These are phyloP conservation scores for Neofusicoccum kwambonambiense DNA, from an alignment of 2,329 filamentous ascomycete species.

Conservation along the genomic window DNA sequence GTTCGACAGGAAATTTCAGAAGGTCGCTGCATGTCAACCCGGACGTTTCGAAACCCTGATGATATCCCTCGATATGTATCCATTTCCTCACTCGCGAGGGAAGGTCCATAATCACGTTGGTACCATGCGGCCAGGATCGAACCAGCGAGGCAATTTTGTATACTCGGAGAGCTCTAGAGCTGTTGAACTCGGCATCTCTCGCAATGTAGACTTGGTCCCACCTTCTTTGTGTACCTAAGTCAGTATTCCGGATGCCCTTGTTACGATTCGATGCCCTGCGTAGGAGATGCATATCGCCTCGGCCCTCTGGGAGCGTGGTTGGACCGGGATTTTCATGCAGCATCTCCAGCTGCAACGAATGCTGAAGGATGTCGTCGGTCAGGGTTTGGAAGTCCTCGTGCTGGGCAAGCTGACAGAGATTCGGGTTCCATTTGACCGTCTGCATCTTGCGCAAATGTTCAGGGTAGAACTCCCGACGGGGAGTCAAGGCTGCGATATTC, in stretches of 20 bases:
- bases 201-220: slow-evolving; percentile 23
- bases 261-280: slow-evolving; percentile 31
- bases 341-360: slow-evolving; percentile 38
- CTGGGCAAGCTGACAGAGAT: slow-evolving; percentile 34
- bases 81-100: not conserved
- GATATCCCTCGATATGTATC: not conserved
- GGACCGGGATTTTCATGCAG: slow-evolving; percentile 20
- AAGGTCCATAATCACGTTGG: not conserved
- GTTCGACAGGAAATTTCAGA: not conserved
- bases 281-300: slow-evolving; percentile 23
- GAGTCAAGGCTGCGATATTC: slow-evolving; percentile 33
- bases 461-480: slow-evolving; percentile 46
- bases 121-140: not conserved
- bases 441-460: slow-evolving; percentile 44
- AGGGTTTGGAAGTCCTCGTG: slow-evolving; percentile 21
- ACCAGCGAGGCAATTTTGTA: slow-evolving; percentile 23
- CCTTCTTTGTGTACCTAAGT: slow-evolving; percentile 32
- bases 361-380: slow-evolving; percentile 18
- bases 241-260: slow-evolving; percentile 28
- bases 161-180: slow-evolving; percentile 20
- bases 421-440: slow-evolving; percentile 37
- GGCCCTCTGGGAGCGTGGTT: slow-evolving; percentile 34
- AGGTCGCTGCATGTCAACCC: not conserved
- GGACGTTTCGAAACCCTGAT: not conserved
- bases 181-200: slow-evolving; percentile 20